Conservation (phyloP, 2,329 filamentous ascomycete genomes). For the Fusarium mexicanum region DNA sequence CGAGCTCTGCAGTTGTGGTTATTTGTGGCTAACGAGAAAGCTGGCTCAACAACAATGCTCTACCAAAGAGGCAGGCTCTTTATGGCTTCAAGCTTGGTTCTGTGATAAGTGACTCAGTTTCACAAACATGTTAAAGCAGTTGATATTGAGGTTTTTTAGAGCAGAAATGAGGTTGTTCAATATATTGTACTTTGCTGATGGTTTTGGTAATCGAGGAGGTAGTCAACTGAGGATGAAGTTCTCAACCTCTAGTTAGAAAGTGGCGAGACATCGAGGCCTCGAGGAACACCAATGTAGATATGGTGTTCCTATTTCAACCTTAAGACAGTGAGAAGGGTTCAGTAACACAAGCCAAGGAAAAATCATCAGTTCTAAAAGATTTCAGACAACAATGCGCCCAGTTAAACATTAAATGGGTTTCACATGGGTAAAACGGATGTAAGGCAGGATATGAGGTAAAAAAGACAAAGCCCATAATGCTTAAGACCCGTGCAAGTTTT, state of each 20-base stretch:
- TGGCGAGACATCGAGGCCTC: neutral
- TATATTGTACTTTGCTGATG: neutral
- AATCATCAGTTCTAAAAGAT: fast-evolving
- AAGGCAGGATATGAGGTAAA: neutral
- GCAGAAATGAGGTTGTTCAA: neutral
- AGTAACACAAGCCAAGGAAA: neutral
- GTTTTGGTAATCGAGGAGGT: neutral
- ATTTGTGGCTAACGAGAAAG: neutral
- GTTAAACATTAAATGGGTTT: neutral
- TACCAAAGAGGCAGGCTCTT: neutral
- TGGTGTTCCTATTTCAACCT: neutral
- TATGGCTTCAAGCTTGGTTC: neutral
- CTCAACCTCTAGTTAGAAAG: neutral
- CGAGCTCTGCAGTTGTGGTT: too few relatives aligned
- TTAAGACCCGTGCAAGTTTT: too few relatives aligned
- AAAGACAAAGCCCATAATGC: neutral
- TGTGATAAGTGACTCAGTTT: neutral
- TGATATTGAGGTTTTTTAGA: neutral
- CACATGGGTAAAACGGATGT: neutral
- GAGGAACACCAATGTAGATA: neutral
- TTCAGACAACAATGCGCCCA: fast-evolving
- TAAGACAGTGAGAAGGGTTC: neutral
- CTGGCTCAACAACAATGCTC: neutral
- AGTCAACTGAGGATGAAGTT: neutral
- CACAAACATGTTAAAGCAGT: neutral